phyloP scores from a whole-genome alignment of 2,329 filamentous ascomycete species.

The Lasiodiplodia gonubiensis region DNA sequence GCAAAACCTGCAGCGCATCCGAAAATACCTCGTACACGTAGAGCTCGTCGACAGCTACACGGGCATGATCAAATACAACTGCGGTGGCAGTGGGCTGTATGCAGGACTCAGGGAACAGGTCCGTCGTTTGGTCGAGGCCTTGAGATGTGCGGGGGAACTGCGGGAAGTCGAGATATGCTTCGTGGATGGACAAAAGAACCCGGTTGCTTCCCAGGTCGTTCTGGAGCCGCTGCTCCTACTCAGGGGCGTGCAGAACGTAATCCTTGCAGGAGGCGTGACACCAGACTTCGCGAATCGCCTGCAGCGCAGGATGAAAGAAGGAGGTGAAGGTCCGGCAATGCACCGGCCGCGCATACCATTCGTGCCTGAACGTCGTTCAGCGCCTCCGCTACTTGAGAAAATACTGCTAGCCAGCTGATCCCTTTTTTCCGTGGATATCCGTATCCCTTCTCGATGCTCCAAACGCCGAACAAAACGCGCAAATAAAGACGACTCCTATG shows the following conservation, averaged over 20 bases:
- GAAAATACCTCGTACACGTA: constrained; percentile 51
- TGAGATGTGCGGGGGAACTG: constrained; percentile 38
- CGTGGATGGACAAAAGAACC: constrained; percentile 43
- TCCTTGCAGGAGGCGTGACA: constrained; percentile 47
- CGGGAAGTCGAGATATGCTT: constrained; percentile 41
- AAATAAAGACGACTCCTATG: constrained; percentile 52
- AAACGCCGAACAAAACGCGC: constrained; percentile 28
- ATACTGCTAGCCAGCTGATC: constrained; percentile 28
- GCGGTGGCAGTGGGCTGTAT: constrained; percentile 51
- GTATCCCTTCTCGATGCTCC: constrained; percentile 25
- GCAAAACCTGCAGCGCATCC: constrained; percentile 50
- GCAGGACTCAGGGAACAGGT: constrained; percentile 51
- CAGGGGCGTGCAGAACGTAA: constrained; percentile 43
- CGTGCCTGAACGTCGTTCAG: constrained; percentile 22
- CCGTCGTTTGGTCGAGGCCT: constrained; percentile 46
- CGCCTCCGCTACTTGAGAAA: constrained; percentile 28
- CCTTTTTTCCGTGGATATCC: constrained; percentile 28
- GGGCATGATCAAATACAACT: constrained; percentile 60
- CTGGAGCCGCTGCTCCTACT: constrained; percentile 50
- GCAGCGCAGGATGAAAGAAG: constrained; percentile 41
- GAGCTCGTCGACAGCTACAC: constrained; percentile 57
- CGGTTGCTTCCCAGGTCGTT: constrained; percentile 47
- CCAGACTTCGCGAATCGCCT: constrained; percentile 44
- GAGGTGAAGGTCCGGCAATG: constrained; percentile 21
- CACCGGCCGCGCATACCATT: constrained; percentile 24